Evolutionary conservation across 164 flowering plant genomes (phyloP), one percentile per base, ranked within the genome.

Genomic region (Vitis rupestris): DNA sequence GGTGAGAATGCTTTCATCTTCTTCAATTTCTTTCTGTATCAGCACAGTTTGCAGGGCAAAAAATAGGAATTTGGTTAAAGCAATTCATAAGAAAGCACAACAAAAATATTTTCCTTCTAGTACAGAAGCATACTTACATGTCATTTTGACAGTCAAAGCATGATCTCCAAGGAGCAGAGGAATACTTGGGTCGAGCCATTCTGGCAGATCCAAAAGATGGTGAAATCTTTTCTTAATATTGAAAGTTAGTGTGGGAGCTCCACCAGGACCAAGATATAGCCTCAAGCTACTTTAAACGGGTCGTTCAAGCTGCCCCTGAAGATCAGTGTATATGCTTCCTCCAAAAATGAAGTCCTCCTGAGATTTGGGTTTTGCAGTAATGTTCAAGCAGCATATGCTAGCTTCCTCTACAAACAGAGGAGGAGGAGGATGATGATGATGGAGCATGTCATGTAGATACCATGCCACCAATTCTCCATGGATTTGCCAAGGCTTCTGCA

Each of bases 351-450:
- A 15, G 30, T 10, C 16, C 48, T 16, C 44, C 23, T 23, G 27
- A 11, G 9, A 4, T 65, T 59, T 61, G 17, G 50, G n/a, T 12
- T n/a, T 65, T 70, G 31, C 91, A 90, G 90, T 74, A 80, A 88
- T 68, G 84, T 90, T 50, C 89, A 77, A 12, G 96, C 91, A 62
- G 89, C 96, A 29, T 87, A 85, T 78, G 95, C 92, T 58, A 76
- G 73, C 31, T 90, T 88, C 66, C 83, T 90, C 12, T 88, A 91
- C 88, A 87, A 51, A 73, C 75, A 16, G 91, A 82, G 67, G 90
- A 82, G 9, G 79, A 23, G 27, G 27, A 82, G 9, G 79, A 74
- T 10, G 84, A 78, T 0, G 86, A 82, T 6, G 85, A 48, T 64
- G 67, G 4, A n/a, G 8, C 17, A 66, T 9, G 8, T 57, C 60